Evolutionary conservation across 2,329 filamentous ascomycete species (phyloP).

Genomic region (Talaromyces piceae): DNA sequence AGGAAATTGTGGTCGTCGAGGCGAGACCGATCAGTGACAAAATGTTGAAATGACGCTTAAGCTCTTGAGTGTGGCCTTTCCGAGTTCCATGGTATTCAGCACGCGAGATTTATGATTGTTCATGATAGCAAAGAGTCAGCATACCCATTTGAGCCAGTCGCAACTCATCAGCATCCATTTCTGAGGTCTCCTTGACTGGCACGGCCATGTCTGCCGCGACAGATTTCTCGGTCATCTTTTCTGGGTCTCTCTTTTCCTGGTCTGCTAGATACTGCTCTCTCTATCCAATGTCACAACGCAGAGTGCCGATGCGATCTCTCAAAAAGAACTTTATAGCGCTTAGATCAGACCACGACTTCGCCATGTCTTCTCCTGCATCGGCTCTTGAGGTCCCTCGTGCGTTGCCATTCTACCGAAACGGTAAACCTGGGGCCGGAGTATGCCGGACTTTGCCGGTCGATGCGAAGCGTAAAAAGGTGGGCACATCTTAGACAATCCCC

Average conservation of each 20-base stretch:
- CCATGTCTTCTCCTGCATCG: not conserved
- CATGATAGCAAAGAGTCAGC: slow-evolving; percentile 1
- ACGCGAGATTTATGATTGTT: not conserved
- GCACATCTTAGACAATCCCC: not conserved
- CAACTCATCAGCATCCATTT: slow-evolving; percentile 26
- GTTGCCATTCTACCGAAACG: not conserved
- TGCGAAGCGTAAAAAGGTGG: not conserved
- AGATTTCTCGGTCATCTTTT: not conserved
- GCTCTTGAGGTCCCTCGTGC: not conserved
- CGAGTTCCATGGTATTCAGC: not conserved
- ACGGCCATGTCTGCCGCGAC: slow-evolving; percentile 6
- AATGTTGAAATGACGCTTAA: slow-evolving; percentile 42
- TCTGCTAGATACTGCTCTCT: not conserved
- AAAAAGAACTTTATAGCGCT: not conserved
- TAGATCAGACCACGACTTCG: not conserved
- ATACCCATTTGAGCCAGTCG: slow-evolving; percentile 41
- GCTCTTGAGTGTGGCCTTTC: slow-evolving; percentile 43
- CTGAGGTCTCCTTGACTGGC: slow-evolving; percentile 21
- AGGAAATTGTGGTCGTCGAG: slow-evolving; percentile 41
- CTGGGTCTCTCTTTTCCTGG: not conserved
- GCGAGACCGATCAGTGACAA: slow-evolving; percentile 44
- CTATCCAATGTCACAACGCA: not conserved
- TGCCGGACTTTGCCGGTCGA: slow-evolving; percentile 2
- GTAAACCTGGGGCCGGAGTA: not conserved
- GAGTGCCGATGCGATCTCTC: not conserved